phyloP scores from a whole-genome alignment of 805 yeast species.

The Lachancea kluyveri region DNA sequence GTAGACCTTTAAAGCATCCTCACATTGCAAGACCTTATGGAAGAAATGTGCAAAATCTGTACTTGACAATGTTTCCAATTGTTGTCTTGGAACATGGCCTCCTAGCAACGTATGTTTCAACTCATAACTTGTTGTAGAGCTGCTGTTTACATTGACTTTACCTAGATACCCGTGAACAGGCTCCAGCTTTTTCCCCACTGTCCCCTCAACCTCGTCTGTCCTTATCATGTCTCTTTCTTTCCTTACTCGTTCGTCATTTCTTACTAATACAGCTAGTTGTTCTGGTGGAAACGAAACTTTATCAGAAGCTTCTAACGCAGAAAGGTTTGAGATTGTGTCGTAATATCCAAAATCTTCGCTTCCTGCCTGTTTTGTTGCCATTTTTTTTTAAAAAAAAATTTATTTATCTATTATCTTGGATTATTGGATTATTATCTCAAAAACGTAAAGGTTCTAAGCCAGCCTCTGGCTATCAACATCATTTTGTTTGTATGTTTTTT shows the following conservation, averaged over 20 bases:
- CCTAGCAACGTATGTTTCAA: slow-evolving; percentile 28
- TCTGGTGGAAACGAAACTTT: slow-evolving; percentile 20
- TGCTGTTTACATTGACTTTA: slow-evolving; percentile 15
- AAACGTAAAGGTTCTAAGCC: no score
- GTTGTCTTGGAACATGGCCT: slow-evolving; percentile 28
- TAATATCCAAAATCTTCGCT: slow-evolving; percentile 22
- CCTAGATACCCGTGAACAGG: slow-evolving; percentile 29
- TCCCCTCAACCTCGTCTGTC: slow-evolving; percentile 6
- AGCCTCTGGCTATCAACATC: no score
- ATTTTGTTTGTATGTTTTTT: no score
- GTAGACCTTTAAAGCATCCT: slow-evolving; percentile 22
- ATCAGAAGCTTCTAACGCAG: slow-evolving; percentile 27
- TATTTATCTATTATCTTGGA: no score
- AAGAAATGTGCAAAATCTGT: slow-evolving; percentile 30
- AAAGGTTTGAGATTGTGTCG: slow-evolving; percentile 26
- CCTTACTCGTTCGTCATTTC: slow-evolving; percentile 21
- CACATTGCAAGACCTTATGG: slow-evolving; percentile 24
- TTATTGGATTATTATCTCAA: no score
- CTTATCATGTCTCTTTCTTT: slow-evolving; percentile 16
- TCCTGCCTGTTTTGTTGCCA: no score
- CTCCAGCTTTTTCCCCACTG: slow-evolving; percentile 10
- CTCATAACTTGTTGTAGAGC: slow-evolving; percentile 21
- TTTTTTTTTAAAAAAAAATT: no score
- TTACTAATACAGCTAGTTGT: slow-evolving; percentile 23
- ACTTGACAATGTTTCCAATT: slow-evolving; percentile 28